These are phyloP conservation scores for Turritis glabra DNA, from an alignment of 345 rosid genomes.

Conservation along the genomic window DNA sequence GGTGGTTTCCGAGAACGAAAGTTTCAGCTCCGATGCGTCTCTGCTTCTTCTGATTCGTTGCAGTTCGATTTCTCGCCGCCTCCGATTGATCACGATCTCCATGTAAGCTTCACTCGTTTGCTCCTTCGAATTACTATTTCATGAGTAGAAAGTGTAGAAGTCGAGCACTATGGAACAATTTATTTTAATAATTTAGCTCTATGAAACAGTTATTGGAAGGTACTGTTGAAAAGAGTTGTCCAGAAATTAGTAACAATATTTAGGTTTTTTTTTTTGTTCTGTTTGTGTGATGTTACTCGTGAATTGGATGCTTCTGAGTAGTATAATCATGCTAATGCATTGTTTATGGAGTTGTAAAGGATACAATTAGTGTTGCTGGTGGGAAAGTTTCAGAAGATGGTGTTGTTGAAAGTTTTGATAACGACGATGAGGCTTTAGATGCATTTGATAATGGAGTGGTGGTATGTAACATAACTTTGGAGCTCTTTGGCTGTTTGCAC, in stretches of 20 bases:
- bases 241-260: neutral
- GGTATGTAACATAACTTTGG: constrained; percentile 43
- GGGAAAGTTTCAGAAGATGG: constrained; percentile 79
- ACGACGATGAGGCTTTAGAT: constrained; percentile 84
- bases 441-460: constrained; percentile 65
- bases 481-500: neutral
- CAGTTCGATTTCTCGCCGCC: constrained; percentile 83
- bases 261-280: neutral
- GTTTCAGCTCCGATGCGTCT: constrained; percentile 31
- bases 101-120: constrained; percentile 38
- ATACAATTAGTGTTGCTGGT: constrained; percentile 53
- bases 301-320: neutral
- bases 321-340: neutral
- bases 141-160: neutral
- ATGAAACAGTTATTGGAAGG: neutral
- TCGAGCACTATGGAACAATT: neutral
- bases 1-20: neutral
- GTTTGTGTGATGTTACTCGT: neutral
- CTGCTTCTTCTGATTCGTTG: constrained; percentile 47
- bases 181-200: too few species aligned
- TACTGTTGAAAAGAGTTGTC: neutral
- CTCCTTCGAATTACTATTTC: neutral
- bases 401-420: constrained; percentile 68
- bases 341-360: constrained; percentile 45
- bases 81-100: constrained; percentile 79